Percentiles rank a stretch among this genome's conserved stretches.
phyloP scores from a whole-genome alignment of 805 yeast genomes.

The Wickerhamomyces silvicola region DNA sequence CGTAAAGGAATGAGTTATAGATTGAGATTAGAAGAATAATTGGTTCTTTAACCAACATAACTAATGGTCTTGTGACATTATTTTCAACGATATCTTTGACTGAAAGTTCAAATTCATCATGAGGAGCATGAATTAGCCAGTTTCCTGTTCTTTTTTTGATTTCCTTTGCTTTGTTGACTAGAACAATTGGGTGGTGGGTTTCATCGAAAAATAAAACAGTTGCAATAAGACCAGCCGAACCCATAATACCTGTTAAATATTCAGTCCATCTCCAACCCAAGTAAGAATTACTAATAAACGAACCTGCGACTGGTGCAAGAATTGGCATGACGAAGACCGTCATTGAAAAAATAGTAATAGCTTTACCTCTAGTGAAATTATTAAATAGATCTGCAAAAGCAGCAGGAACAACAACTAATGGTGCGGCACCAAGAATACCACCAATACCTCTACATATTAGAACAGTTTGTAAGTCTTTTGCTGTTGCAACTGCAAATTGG shows the following conservation, averaged over 20 bases:
- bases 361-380: constrained; percentile 63
- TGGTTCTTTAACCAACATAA: constrained; percentile 65
- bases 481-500: constrained; percentile 70
- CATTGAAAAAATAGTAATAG: constrained; percentile 64
- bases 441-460: constrained; percentile 73
- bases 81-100: constrained; percentile 54
- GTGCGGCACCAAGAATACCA: constrained; percentile 80
- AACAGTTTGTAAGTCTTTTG: constrained; percentile 70
- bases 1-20: constrained; percentile 75
- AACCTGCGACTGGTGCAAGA: constrained; percentile 74
- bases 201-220: constrained; percentile 48
- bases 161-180: constrained; percentile 54
- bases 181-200: constrained; percentile 65
- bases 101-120: constrained; percentile 54
- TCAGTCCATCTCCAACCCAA: constrained; percentile 84
- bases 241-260: constrained; percentile 63
- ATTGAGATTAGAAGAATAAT: constrained; percentile 60
- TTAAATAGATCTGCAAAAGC: constrained; percentile 77
- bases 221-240: constrained; percentile 34
- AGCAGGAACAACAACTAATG: constrained; percentile 82
- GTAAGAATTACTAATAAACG: constrained; percentile 51
- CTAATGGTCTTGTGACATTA: constrained; percentile 61
- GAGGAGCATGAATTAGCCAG: constrained; percentile 79
- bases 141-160: constrained; percentile 66
- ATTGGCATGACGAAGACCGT: constrained; percentile 77